phyloP scores from a whole-genome alignment of 495 filamentous ascomycete genomes.

The Recurvomyces mirabilis region DNA sequence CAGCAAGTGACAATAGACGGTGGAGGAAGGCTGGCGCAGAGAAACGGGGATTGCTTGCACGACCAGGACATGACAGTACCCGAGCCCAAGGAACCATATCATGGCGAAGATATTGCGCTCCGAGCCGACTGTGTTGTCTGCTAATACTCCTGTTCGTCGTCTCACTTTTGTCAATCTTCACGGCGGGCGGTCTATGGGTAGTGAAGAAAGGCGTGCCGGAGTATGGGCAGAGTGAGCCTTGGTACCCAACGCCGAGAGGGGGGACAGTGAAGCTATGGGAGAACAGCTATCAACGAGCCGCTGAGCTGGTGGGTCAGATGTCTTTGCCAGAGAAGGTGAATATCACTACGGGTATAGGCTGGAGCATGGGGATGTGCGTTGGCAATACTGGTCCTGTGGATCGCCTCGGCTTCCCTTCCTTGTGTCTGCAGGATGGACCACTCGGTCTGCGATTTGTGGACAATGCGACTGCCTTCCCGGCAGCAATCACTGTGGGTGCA shows the following conservation, averaged over 20 bases:
- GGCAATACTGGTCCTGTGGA: slow-evolving; percentile 57
- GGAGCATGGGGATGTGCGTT: slow-evolving; percentile 81
- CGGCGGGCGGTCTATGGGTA: slow-evolving; percentile 31
- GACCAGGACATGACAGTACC: too few relatives aligned
- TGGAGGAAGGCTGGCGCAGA: too few relatives aligned
- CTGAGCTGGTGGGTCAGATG: slow-evolving; percentile 68
- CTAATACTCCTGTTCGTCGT: slow-evolving; percentile 26
- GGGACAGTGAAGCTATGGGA: slow-evolving; percentile 66
- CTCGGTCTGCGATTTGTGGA: slow-evolving; percentile 68
- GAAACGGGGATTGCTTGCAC: too few relatives aligned
- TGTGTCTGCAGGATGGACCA: slow-evolving; percentile 88
- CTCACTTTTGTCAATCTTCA: slow-evolving; percentile 25
- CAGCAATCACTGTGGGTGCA: slow-evolving; percentile 73
- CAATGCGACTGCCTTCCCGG: slow-evolving; percentile 68
- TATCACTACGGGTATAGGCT: slow-evolving; percentile 84
- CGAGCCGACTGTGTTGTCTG: slow-evolving; percentile 24
- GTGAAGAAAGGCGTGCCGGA: slow-evolving; percentile 23
- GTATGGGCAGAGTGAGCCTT: slow-evolving; percentile 50
- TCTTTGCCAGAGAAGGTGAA: slow-evolving; percentile 87
- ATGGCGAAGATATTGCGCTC: slow-evolving; percentile 20
- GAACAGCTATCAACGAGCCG: slow-evolving; percentile 71
- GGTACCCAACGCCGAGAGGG: slow-evolving; percentile 75
- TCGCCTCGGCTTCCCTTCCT: slow-evolving; percentile 61
- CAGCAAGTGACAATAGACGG: too few relatives aligned
- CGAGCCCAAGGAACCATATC: too few relatives aligned